Base-by-base conservation (phyloP, 2,329 filamentous ascomycete species). In the Trichoderma breve region DNA sequence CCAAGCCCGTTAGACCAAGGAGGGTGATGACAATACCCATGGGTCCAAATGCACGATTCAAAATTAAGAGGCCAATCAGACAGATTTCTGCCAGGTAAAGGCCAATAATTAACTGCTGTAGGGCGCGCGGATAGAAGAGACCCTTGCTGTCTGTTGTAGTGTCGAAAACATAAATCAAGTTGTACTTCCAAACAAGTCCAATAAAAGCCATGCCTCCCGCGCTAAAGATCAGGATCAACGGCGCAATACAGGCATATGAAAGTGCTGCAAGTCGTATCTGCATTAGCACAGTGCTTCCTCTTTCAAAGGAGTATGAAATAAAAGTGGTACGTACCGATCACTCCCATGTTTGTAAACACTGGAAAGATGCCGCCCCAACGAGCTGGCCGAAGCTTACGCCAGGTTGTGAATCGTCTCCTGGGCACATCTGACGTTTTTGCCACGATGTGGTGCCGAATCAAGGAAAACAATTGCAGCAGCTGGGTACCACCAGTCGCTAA, bases 141-240 rank as follows among this genome's bases (percentile, higher is more conserved):
- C 95, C 95, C 78, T 97, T 93, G 47, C 93, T 97, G 79, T 98
- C 94, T 77, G 97, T 91, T 72, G 89, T 84, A 9, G 92, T 90
- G 79, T 97, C 93, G 65, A 91, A 92, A 43, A 97, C 94, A 80
- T 93, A 98, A 64, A 98, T 87, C 70, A 98, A 83, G 79, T 97
- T 97, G 86, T 98, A 97, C 21, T 93, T 89, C 86, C 94, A 97
- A 62, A 94, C 93, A 67, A 95, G 84, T 80, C 97, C 97, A 82
- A 97, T 95, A 55, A 96, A 84, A 26, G 86, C 89, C 72, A 98
- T 88, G 32, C 93, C 94, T 51, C 93, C 86, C 1, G 91, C 90
- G 1, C 93, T 93, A 77, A 97, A 98, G 6, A 91, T 89, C 64
- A 97, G 86, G 69, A 97, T 91, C 12, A 98, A 84, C 0, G 95